phyloP scores from a whole-genome alignment of 2,329 filamentous ascomycete species.

The Fusarium newnesense region DNA sequence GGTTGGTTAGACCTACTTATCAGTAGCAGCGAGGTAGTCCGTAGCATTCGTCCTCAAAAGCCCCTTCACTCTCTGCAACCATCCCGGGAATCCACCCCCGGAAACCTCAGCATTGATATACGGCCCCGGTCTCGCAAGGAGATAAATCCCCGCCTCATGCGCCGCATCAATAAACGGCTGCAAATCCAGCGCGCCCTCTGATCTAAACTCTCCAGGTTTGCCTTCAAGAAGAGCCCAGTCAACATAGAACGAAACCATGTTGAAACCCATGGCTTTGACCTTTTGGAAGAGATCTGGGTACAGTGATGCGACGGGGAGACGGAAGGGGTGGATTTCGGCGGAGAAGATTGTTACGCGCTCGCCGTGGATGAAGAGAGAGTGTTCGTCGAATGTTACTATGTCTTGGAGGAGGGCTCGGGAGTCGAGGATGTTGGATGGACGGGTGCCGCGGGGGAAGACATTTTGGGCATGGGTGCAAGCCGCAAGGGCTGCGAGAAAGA shows the following conservation, averaged over 20 bases:
- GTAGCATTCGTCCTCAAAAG: slow-evolving; percentile 70
- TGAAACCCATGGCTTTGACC: slow-evolving; percentile 83
- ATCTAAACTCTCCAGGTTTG: slow-evolving; percentile 73
- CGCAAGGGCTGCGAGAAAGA: slow-evolving; percentile 2
- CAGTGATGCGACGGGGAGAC: slow-evolving; percentile 57
- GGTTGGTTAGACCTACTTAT: slow-evolving; percentile 57
- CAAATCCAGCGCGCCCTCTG: slow-evolving; percentile 77
- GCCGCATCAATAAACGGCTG: slow-evolving; percentile 83
- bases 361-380: slow-evolving; percentile 76
- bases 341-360: slow-evolving; percentile 78
- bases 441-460: slow-evolving; percentile 25
- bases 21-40: slow-evolving; percentile 72
- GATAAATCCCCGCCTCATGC: slow-evolving; percentile 76
- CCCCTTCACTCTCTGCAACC: slow-evolving; percentile 76
- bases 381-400: slow-evolving; percentile 75
- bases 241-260: slow-evolving; percentile 80
- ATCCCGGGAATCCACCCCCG: slow-evolving; percentile 84
- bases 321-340: slow-evolving; percentile 78
- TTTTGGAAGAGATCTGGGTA: slow-evolving; percentile 84
- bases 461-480: slow-evolving; percentile 20
- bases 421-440: slow-evolving; percentile 38
- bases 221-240: slow-evolving; percentile 84
- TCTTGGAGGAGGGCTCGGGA: slow-evolving; percentile 47
- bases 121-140: slow-evolving; percentile 76
- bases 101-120: slow-evolving; percentile 83